Evolutionary conservation across 2,329 filamentous ascomycete species (phyloP).

Genomic region (Aspergillus melleus): DNA sequence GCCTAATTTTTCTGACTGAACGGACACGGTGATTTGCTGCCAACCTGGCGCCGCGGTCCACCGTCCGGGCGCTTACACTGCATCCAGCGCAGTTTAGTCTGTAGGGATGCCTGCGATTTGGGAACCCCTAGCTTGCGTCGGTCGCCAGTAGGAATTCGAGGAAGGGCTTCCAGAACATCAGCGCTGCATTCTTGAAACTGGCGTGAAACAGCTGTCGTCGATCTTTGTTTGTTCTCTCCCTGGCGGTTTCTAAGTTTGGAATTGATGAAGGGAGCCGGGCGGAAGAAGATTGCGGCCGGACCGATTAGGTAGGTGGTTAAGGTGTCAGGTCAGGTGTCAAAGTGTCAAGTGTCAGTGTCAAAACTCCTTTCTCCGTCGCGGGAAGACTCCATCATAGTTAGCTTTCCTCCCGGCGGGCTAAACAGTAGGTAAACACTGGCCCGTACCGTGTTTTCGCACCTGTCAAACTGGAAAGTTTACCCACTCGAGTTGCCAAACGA

Average conservation of each 20-base stretch:
- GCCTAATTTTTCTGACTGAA: neutral
- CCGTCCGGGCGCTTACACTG: neutral
- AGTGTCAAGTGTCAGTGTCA: too few relatives aligned
- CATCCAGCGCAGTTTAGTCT: neutral
- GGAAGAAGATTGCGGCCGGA: neutral
- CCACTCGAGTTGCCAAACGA: neutral
- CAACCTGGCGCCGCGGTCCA: neutral
- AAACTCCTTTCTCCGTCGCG: too few relatives aligned
- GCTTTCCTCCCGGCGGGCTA: too few relatives aligned
- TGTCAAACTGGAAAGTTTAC: neutral
- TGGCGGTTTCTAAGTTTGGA: constrained; percentile 7
- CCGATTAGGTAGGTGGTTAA: neutral
- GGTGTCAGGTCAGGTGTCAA: neutral
- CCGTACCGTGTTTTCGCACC: neutral
- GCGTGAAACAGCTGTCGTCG: constrained; percentile 6
- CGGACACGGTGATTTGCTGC: neutral
- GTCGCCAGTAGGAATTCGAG: constrained; percentile 8
- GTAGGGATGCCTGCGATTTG: neutral
- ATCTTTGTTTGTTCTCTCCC: neutral
- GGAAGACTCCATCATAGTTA: neutral
- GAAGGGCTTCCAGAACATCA: constrained; percentile 12
- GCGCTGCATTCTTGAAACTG: constrained; percentile 10
- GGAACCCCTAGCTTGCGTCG: neutral
- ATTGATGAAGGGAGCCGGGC: neutral
- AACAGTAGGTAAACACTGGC: too few relatives aligned